A percentile compares a stretch with the other conserved stretches of the same genome.
phyloP scores from a whole-genome alignment of 768 basidiomycete species.

The Tulasnella sp. region DNA sequence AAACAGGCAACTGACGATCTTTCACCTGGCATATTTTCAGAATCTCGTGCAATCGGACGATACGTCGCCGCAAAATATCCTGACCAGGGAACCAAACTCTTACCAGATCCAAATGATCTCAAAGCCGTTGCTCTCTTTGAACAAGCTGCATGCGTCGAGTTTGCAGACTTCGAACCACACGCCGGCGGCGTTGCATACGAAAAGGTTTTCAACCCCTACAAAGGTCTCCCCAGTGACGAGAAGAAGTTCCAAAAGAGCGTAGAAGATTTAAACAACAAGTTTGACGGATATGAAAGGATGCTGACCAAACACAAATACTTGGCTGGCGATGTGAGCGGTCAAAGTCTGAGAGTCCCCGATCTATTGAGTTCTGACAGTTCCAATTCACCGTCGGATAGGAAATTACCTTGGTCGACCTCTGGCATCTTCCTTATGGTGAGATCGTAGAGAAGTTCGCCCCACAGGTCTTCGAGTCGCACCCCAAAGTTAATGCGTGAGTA shows the following conservation, averaged over 20 bases:
- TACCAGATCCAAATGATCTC: conserved; percentile 44
- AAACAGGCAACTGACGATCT: not conserved
- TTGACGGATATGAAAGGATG: conserved; percentile 56
- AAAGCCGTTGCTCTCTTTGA: conserved; percentile 48
- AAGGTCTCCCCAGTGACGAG: conserved; percentile 2
- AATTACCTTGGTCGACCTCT: conserved; percentile 21
- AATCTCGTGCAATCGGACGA: conserved; percentile 58
- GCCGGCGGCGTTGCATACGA: conserved; percentile 47
- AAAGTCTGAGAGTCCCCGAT: not conserved
- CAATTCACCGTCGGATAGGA: not conserved
- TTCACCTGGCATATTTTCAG: conserved; percentile 33
- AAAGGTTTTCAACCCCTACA: conserved; percentile 47
- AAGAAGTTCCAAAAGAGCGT: conserved; percentile 26
- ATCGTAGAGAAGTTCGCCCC: not conserved
- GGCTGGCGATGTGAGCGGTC: conserved; percentile 43
- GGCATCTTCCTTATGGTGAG: conserved; percentile 25
- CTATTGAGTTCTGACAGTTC: not conserved
- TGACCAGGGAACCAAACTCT: conserved; percentile 48
- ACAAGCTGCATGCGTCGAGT: conserved; percentile 51
- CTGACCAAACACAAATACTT: conserved; percentile 54
- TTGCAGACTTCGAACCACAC: conserved; percentile 51
- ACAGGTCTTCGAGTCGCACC: not conserved
- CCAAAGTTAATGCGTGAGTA: conserved; percentile 6
- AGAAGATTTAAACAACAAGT: conserved; percentile 41
- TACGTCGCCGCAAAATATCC: conserved; percentile 58